Evolutionary conservation across 306 rosid genomes (phyloP).

Genomic region (Urtica urens): DNA sequence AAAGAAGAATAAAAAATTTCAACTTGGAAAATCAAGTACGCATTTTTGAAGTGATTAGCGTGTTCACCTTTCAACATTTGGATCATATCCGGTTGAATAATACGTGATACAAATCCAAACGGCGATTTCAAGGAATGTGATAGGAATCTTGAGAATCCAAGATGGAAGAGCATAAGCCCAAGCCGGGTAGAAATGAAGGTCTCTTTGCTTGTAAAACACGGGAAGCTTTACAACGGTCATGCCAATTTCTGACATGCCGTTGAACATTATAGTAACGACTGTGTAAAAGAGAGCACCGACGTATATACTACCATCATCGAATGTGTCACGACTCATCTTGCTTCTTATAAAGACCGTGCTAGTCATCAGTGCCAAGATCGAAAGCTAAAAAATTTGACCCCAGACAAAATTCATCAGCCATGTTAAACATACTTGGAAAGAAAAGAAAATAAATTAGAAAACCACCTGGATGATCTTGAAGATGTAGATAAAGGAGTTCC

Average conservation of each 20-base stretch:
- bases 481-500: slow-evolving; percentile 31
- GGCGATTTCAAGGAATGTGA: slow-evolving; percentile 33
- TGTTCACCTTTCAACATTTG: slow-evolving; percentile 33
- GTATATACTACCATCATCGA: slow-evolving; percentile 30
- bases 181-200: slow-evolving; percentile 44
- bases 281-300: slow-evolving; percentile 23
- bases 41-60: not conserved
- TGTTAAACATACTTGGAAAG: not conserved
- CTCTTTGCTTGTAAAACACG: slow-evolving; percentile 58
- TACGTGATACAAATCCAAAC: slow-evolving; percentile 52
- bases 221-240: slow-evolving; percentile 57
- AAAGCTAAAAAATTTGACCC: slow-evolving; percentile 21
- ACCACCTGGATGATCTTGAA: slow-evolving; percentile 30
- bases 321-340: slow-evolving; percentile 37
- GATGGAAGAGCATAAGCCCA: slow-evolving; percentile 59
- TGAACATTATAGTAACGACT: slow-evolving; percentile 17
- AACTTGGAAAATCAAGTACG: not conserved
- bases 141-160: slow-evolving; percentile 51
- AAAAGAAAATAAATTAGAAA: not conserved
- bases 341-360: slow-evolving; percentile 60
- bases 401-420: not conserved
- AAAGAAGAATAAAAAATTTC: not conserved
- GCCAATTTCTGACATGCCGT: slow-evolving; percentile 44
- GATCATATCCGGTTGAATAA: slow-evolving; percentile 51
- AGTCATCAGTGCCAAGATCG: slow-evolving; percentile 27